phyloP scores from a whole-genome alignment of 208 protist genomes.

The Trypanosoma rangeli region DNA sequence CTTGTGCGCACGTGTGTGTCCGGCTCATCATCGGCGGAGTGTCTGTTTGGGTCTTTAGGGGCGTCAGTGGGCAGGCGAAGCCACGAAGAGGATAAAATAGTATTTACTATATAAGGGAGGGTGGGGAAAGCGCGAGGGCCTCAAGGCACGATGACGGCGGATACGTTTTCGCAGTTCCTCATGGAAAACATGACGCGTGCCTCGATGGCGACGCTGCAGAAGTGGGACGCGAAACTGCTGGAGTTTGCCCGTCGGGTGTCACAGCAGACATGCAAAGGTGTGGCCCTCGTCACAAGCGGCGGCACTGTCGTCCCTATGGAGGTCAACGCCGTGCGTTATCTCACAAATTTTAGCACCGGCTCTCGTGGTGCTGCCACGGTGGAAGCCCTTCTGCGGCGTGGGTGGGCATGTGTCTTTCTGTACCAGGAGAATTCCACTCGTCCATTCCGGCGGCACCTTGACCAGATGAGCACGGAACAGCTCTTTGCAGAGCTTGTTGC shows the following conservation, averaged over 20 bases:
- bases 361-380: conserved; percentile 70
- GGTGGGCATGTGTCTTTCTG: conserved; percentile 76
- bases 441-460: conserved; percentile 63
- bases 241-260: conserved; percentile 35
- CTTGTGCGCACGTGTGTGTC: too few relatives aligned
- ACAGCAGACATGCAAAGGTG: conserved; percentile 33
- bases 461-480: conserved; percentile 41
- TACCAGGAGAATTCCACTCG: conserved; percentile 48
- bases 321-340: conserved; percentile 79
- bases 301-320: conserved; percentile 80
- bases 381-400: conserved; percentile 54
- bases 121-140: background rate
- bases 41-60: too few relatives aligned
- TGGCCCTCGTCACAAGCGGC: conserved; percentile 81
- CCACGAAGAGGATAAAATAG: background rate
- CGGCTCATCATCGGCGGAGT: too few relatives aligned
- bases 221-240: conserved; percentile 26
- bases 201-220: conserved; percentile 28
- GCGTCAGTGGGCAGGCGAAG: background rate
- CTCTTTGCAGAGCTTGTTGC: conserved; percentile 42
- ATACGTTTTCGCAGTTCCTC: conserved; percentile 47
- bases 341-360: conserved; percentile 87
- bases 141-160: background rate
- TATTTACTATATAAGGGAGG: background rate
- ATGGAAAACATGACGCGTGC: conserved; percentile 47